phyloP scores from a whole-genome alignment of 2,329 filamentous ascomycete species.

The Nemania serpens region DNA sequence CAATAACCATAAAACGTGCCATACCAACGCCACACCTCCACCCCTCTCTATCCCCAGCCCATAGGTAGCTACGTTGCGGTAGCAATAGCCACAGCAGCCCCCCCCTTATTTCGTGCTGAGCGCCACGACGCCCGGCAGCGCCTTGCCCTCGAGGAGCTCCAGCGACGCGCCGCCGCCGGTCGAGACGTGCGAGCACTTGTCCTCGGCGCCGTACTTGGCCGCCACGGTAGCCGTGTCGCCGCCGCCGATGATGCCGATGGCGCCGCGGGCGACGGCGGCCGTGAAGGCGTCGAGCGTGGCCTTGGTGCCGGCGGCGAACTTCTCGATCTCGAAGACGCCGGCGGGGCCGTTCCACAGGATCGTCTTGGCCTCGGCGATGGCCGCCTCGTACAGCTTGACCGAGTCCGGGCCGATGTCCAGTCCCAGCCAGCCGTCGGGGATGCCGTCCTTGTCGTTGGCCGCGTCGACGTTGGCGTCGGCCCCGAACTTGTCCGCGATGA shows the following conservation, averaged over 20 bases:
- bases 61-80: no score
- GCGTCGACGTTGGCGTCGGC: constrained; percentile 79
- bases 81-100: background rate
- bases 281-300: constrained; percentile 88
- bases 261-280: constrained; percentile 76
- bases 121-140: constrained; percentile 88
- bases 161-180: constrained; percentile 95
- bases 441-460: constrained; percentile 85
- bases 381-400: constrained; percentile 82
- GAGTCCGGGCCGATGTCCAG: constrained; percentile 92
- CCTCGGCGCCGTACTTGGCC: constrained; percentile 94
- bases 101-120: constrained; percentile 73
- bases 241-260: constrained; percentile 98
- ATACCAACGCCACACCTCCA: background rate
- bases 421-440: constrained; percentile 97
- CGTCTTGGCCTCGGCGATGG: constrained; percentile 87
- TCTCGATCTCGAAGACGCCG: constrained; percentile 96
- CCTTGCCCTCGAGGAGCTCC: constrained; percentile 98
- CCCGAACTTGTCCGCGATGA: constrained; percentile 94
- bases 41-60: background rate
- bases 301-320: constrained; percentile 92
- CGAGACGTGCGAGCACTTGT: constrained; percentile 97
- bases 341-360: constrained; percentile 99
- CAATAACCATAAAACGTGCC: background rate
- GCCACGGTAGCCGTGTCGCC: constrained; percentile 98